Evolutionary conservation across 768 basidiomycete genomes (phyloP).

Genomic region (Lentinula boryana): DNA sequence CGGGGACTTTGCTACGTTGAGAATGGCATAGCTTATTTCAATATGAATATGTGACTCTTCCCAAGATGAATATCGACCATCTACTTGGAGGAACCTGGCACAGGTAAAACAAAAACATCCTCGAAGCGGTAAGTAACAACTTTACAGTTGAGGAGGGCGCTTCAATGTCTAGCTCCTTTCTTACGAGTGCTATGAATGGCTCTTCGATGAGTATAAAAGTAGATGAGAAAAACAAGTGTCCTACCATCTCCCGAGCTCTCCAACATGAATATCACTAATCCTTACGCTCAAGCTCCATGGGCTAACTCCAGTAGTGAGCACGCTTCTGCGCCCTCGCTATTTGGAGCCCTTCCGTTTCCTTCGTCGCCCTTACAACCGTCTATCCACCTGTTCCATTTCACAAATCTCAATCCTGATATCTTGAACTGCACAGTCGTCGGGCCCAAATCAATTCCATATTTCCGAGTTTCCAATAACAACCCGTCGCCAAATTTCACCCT

Average conservation of each 20-base stretch:
- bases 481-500: slow-evolving; percentile 27
- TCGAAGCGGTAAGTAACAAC: background rate
- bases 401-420: slow-evolving; percentile 33
- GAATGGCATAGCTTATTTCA: background rate
- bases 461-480: slow-evolving; percentile 31
- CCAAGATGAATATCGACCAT: background rate
- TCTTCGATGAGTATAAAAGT: background rate
- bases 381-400: slow-evolving; percentile 31
- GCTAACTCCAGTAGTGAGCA: background rate
- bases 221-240: background rate
- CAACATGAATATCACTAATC: slow-evolving; percentile 7
- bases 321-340: slow-evolving; percentile 27
- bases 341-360: slow-evolving; percentile 36
- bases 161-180: background rate
- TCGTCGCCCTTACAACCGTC: slow-evolving; percentile 13
- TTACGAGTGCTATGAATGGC: background rate
- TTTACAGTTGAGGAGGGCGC: background rate
- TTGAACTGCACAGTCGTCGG: slow-evolving; percentile 39
- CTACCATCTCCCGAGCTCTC: background rate
- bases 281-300: slow-evolving; percentile 8
- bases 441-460: slow-evolving; percentile 31
- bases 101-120: background rate
- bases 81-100: background rate
- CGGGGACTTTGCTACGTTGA: background rate
- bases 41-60: background rate